Base-by-base conservation (phyloP, 805 yeast species). In the Scheffersomyces stipitis region DNA sequence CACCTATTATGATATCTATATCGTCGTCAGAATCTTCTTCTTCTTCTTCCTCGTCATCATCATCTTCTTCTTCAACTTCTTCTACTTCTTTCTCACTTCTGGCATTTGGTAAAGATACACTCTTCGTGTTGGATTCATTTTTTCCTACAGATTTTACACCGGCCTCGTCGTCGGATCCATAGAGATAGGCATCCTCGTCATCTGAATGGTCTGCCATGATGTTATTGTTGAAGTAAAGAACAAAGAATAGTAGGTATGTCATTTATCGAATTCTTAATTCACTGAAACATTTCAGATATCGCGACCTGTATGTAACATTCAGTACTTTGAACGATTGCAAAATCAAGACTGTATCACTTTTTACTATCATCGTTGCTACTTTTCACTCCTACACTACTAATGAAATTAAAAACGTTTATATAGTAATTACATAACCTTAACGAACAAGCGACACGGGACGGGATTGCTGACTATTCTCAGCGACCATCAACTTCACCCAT, bases 1-100 rank as follows among this genome's bases (percentile, higher is more conserved):
- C 71, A 5, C 73, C 76, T 16, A 90, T 84, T 32, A 90, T 84
- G 54, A 91, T 85, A 60, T 90, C 96, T 24, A 90, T 77, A 51
- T 86, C 93, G 37, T 81, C 83, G 14, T 75, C 82, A 6, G 72
- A 75, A 15, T 73, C 81, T 5, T 62, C 74, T 9, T 67, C 76
- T 4, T 63, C 70, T 5, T 63, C 73, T 3, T 66, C 75, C 12
- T 66, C 74, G 3, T 63, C 70, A 2, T 63, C 76, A 3, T 64
- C 76, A 3, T 66, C 75, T 3, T 57, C 72, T 15, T 64, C 70
- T 4, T 58, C 61, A 13, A 18, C 45, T 38, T 27, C 44, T 27
- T 31, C 43, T 38, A 32, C 39, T 31, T 31, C 41, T 45, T 39
- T 38, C 1, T 43, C 38, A 20, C 9, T 20, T 7, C 9, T 7